A percentile compares a stretch with the other conserved stretches of the same genome.
Evolutionary conservation across 179 eudicot species (phyloP).

Genomic region (Carnegiea gigantea): DNA sequence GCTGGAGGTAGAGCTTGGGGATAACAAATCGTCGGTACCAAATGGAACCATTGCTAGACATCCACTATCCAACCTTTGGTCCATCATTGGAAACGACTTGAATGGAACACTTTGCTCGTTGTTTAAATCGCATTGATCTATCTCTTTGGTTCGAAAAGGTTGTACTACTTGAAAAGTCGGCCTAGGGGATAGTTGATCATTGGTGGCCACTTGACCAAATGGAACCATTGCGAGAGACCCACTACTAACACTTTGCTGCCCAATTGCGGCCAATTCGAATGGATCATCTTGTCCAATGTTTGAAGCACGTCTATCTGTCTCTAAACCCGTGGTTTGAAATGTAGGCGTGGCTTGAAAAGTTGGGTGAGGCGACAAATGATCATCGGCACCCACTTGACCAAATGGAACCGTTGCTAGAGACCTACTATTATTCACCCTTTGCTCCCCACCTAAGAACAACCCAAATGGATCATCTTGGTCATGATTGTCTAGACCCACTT

Average conservation of each 20-base stretch:
- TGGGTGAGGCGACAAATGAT: conserved; percentile 13
- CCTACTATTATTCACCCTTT: neutral
- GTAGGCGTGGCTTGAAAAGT: neutral
- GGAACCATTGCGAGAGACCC: conserved; percentile 24
- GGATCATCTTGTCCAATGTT: neutral
- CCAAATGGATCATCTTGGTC: neutral
- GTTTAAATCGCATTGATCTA: too few relatives aligned
- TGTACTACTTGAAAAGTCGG: conserved; percentile 48
- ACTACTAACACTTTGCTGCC: neutral
- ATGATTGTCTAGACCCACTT: neutral
- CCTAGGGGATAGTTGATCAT: neutral
- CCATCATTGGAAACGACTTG: neutral
- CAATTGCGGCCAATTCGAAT: neutral
- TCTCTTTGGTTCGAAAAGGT: conserved; percentile 42
- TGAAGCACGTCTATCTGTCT: neutral
- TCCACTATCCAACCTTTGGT: neutral
- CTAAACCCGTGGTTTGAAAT: neutral
- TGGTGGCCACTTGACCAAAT: conserved; percentile 6
- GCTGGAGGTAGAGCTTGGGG: conserved; percentile 32
- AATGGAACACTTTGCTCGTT: too few relatives aligned
- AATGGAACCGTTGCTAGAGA: conserved; percentile 20
- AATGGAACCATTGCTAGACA: neutral
- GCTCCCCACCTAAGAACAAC: neutral
- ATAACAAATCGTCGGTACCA: conserved; percentile 9
- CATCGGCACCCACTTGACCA: conserved; percentile 1